Evolutionary conservation across 1,284 basidiomycete species (phyloP).

Genomic region (Chondrostereum purpureum): DNA sequence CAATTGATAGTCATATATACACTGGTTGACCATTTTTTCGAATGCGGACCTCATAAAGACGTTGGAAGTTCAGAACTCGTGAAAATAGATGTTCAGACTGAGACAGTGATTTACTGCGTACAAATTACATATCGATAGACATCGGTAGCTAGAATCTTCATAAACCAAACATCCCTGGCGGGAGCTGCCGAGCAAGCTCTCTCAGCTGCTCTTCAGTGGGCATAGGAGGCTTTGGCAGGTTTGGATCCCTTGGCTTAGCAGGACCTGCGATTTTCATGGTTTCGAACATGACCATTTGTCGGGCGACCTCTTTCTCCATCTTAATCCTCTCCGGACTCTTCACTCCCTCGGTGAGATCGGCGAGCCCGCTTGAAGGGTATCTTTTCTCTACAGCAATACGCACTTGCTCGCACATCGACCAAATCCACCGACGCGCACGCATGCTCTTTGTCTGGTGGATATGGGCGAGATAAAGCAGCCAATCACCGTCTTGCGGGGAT

Average conservation of each 20-base stretch:
- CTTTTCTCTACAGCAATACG: background rate
- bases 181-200: too few relatives aligned
- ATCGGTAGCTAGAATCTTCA: background rate
- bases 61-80: too few relatives aligned
- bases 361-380: background rate
- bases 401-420: constrained; percentile 7
- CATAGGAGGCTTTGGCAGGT: too few relatives aligned
- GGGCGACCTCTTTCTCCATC: background rate
- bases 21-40: too few relatives aligned
- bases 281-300: too few relatives aligned
- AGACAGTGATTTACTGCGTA: too few relatives aligned
- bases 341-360: background rate
- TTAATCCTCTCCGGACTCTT: constrained; percentile 2
- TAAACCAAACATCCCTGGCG: too few relatives aligned
- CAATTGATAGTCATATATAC: background rate
- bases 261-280: too few relatives aligned
- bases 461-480: constrained; percentile 20
- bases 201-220: too few relatives aligned
- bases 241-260: background rate
- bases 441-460: constrained; percentile 20
- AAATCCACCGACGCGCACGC: constrained; percentile 21
- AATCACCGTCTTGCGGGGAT: constrained; percentile 16
- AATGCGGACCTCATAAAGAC: too few relatives aligned
- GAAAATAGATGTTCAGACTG: too few relatives aligned
- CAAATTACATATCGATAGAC: background rate